These are phyloP conservation scores for Globisporangium irregulare DNA, from an alignment of 352 stramenopile genomes.

Conservation along the genomic window DNA sequence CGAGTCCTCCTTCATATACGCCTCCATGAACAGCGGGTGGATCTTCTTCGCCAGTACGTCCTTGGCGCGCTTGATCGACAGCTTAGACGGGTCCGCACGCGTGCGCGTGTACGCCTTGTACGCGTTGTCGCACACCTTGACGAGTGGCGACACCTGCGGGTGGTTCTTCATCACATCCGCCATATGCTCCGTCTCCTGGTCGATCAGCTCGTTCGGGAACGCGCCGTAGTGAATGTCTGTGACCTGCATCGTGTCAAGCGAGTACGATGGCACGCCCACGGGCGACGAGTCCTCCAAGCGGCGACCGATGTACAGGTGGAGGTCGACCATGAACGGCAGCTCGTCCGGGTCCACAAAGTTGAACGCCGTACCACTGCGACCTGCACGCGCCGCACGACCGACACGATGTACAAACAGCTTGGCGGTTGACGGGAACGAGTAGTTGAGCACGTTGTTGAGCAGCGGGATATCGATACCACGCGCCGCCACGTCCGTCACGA, in stretches of 20 bases:
- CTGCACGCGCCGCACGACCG: constrained; percentile 94
- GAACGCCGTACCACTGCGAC: constrained; percentile 93
- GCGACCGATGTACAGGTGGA: constrained; percentile 95
- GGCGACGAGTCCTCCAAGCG: constrained; percentile 75
- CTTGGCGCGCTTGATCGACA: constrained; percentile 94
- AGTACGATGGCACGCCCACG: constrained; percentile 75
- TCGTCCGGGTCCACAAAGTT: constrained; percentile 98
- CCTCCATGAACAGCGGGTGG: constrained; percentile 90
- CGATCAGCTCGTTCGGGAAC: constrained; percentile 95
- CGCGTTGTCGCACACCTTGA: constrained; percentile 94
- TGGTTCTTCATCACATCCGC: constrained; percentile 85
- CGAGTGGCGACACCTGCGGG: constrained; percentile 65
- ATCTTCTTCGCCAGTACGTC: constrained; percentile 88
- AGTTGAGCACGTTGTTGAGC: constrained; percentile 97
- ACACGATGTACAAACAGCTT: constrained; percentile 97
- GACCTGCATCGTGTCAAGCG: constrained; percentile 92
- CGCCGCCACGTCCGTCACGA: constrained; percentile 94
- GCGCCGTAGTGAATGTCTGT: constrained; percentile 97
- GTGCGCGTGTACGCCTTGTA: constrained; percentile 98
- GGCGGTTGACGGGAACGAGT: constrained; percentile 91
- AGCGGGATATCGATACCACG: constrained; percentile 95
- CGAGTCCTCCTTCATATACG: constrained; percentile 82
- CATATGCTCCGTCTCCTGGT: constrained; percentile 95
- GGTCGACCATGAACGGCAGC: constrained; percentile 98
- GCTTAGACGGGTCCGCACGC: constrained; percentile 93